Conservation (phyloP, 768 basidiomycete genomes). For the Zangia roseola region DNA sequence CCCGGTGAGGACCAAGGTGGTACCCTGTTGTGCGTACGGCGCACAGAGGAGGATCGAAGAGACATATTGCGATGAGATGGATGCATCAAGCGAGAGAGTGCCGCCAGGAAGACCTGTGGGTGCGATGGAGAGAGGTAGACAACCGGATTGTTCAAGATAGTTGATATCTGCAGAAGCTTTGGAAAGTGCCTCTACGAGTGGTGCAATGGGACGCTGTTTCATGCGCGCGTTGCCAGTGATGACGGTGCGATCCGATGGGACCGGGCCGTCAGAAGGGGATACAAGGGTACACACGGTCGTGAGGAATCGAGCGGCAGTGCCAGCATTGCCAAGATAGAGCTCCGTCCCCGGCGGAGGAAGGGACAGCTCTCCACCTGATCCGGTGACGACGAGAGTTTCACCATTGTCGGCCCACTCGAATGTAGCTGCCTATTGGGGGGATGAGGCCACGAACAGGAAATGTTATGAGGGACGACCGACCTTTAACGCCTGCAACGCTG, state of each 20-base stretch:
- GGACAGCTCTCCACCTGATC: slow-evolving; percentile 77
- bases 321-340: slow-evolving; percentile 94
- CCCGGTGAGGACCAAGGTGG: slow-evolving; percentile 87
- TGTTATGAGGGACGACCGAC: slow-evolving; percentile 35
- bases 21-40: slow-evolving; percentile 82
- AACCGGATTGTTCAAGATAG: slow-evolving; percentile 79
- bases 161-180: slow-evolving; percentile 77
- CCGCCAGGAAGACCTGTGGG: slow-evolving; percentile 83
- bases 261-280: slow-evolving; percentile 39
- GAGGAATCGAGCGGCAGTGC: slow-evolving; percentile 96
- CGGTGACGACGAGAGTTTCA: slow-evolving; percentile 89
- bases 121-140: slow-evolving; percentile 83
- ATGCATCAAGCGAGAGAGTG: slow-evolving; percentile 83
- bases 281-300: slow-evolving; percentile 95
- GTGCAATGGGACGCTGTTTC: slow-evolving; percentile 98
- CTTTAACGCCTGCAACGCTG: slow-evolving; percentile 84
- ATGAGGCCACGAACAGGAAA: background rate
- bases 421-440: slow-evolving; percentile 67
- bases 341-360: slow-evolving; percentile 81
- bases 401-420: slow-evolving; percentile 97
- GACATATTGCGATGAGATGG: slow-evolving; percentile 97
- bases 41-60: slow-evolving; percentile 96
- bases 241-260: slow-evolving; percentile 53
- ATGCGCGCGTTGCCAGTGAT: slow-evolving; percentile 98
- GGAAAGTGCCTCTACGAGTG: slow-evolving; percentile 85